A percentile compares a stretch with the other conserved stretches of the same genome.
phyloP scores from a whole-genome alignment of 805 yeast species.

The Saturnispora bothae region DNA sequence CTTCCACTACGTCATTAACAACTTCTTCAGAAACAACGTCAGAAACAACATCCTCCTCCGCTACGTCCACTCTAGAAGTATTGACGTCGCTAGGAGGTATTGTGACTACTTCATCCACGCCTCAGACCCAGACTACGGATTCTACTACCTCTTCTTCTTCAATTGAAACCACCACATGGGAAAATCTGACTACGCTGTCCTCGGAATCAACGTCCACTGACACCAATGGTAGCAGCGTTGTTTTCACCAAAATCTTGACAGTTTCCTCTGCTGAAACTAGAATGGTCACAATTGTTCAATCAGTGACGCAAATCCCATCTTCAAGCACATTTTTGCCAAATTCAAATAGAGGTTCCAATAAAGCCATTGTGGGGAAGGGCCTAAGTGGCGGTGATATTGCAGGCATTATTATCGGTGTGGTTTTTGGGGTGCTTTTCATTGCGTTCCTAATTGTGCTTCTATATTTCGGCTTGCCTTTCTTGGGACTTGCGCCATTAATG shows the following conservation, averaged over 20 bases:
- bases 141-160: conserved; percentile 7
- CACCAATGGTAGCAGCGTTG: conserved; percentile 8
- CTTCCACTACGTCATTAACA: conserved; percentile 10
- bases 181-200: conserved; percentile 11
- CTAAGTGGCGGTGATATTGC: conserved; percentile 27
- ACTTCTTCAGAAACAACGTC: conserved; percentile 13
- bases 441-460: conserved; percentile 15
- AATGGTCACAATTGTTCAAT: conserved; percentile 19
- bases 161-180: conserved; percentile 9
- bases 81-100: background rate
- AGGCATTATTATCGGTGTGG: conserved; percentile 26
- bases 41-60: background rate
- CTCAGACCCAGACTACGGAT: conserved; percentile 13
- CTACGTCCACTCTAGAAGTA: too few species aligned
- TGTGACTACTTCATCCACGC: conserved; percentile 11
- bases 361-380: conserved; percentile 3
- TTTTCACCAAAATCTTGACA: conserved; percentile 7
- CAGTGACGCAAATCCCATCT: conserved; percentile 15
- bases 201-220: conserved; percentile 10
- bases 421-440: conserved; percentile 19
- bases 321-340: conserved; percentile 4
- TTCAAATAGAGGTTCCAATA: conserved; percentile 5
- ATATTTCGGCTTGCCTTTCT: conserved; percentile 9
- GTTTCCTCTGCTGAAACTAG: conserved; percentile 18
- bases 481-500: conserved; percentile 16